Conservation (phyloP, 805 yeast species). For the Metschnikowia hibisci region DNA sequence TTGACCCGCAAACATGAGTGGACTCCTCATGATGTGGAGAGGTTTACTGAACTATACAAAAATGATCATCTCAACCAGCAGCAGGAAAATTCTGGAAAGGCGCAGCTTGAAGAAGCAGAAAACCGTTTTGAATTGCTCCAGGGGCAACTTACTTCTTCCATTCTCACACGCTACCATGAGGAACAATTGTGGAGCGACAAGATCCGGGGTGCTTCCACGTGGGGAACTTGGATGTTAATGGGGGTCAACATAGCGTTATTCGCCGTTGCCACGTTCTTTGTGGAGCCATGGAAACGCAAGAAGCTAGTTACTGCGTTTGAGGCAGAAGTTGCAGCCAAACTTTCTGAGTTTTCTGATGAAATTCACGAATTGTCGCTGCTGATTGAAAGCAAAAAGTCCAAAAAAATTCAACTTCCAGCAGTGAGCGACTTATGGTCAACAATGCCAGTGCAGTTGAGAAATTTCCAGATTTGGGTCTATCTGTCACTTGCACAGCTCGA, state of each 20-base stretch:
- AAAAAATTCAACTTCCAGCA: background rate
- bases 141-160: constrained; percentile 65
- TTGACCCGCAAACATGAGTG: constrained; percentile 81
- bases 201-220: constrained; percentile 87
- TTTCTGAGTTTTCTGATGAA: constrained; percentile 13
- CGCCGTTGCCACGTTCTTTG: constrained; percentile 73
- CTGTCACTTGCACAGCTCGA: background rate
- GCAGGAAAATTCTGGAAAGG: constrained; percentile 50
- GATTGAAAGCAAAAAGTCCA: background rate
- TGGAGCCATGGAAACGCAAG: constrained; percentile 93
- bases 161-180: constrained; percentile 86
- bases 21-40: constrained; percentile 73
- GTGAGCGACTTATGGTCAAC: background rate
- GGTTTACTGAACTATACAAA: constrained; percentile 76
- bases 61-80: constrained; percentile 74
- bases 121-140: constrained; percentile 63
- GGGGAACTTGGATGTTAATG: constrained; percentile 94
- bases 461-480: background rate
- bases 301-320: constrained; percentile 82
- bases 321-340: constrained; percentile 54
- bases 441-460: background rate
- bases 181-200: constrained; percentile 98
- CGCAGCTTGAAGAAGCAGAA: constrained; percentile 52
- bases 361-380: constrained; percentile 8
- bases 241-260: constrained; percentile 78